Evolutionary conservation across 306 rosid species (phyloP).

Genomic region (Rubus parviflorus): DNA sequence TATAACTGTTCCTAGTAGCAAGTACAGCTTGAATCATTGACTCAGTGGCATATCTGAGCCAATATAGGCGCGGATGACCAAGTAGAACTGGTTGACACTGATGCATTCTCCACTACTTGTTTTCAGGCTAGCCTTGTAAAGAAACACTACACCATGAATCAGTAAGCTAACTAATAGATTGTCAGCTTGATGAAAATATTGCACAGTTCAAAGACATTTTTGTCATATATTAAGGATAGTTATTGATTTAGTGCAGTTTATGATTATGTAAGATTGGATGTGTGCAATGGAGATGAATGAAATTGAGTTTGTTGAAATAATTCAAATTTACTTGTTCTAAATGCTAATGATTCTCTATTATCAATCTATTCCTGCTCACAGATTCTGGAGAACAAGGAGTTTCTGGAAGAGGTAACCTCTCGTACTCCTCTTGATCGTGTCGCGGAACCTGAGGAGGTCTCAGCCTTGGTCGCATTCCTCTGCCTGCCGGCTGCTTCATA

Average conservation of each 20-base stretch:
- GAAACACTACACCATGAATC: neutral
- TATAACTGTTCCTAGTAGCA: neutral
- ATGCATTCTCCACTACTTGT: neutral
- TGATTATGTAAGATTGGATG: neutral
- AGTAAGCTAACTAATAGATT: neutral
- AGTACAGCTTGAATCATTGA: neutral
- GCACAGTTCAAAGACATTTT: neutral
- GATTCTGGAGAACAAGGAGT: slow-evolving; percentile 48
- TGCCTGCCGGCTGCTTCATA: slow-evolving; percentile 88
- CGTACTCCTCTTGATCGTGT: slow-evolving; percentile 63
- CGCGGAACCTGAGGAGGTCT: slow-evolving; percentile 76
- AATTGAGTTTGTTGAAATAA: neutral
- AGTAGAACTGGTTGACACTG: neutral
- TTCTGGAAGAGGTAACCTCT: slow-evolving; percentile 40
- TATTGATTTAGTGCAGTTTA: neutral
- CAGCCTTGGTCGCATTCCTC: slow-evolving; percentile 80
- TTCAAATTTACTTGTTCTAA: neutral
- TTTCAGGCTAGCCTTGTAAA: neutral
- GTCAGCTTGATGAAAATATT: neutral
- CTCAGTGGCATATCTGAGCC: neutral
- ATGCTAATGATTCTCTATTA: neutral
- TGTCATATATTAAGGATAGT: neutral
- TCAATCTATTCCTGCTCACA: slow-evolving; percentile 15
- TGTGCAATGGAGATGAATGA: no score
- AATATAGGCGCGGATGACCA: neutral